These are phyloP conservation scores for Phaffomyces opuntiae DNA, from an alignment of 805 yeast genomes.

Conservation along the genomic window DNA sequence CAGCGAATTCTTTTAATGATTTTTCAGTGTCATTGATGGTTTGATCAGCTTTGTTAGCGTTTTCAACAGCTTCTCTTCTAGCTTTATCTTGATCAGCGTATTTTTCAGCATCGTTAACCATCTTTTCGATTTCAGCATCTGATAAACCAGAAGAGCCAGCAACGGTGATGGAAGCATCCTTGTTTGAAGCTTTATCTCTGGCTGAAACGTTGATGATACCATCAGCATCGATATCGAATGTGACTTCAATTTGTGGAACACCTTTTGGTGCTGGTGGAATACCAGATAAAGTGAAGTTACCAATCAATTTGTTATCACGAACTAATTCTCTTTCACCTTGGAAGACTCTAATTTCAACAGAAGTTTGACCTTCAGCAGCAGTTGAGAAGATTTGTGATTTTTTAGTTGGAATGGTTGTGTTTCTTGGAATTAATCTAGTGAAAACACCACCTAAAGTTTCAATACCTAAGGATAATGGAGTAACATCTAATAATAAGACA, in stretches of 20 bases:
- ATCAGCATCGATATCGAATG: conserved; percentile 76
- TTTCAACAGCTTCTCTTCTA: conserved; percentile 55
- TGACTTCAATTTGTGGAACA: conserved; percentile 69
- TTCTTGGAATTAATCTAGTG: conserved; percentile 98
- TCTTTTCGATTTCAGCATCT: conserved; percentile 54
- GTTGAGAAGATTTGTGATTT: conserved; percentile 94
- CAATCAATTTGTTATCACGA: conserved; percentile 71
- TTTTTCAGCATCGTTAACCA: conserved; percentile 54
- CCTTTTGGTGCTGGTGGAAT: conserved; percentile 79
- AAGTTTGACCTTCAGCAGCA: conserved; percentile 79
- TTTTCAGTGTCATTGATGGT: conserved; percentile 80
- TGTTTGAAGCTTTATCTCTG: conserved; percentile 73
- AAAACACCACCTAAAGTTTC: conserved; percentile 99
- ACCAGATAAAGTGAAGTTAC: conserved; percentile 65
- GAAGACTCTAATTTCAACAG: conserved; percentile 70
- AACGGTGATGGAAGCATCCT: conserved; percentile 65
- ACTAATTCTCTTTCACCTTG: conserved; percentile 81
- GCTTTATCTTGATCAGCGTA: conserved; percentile 54
- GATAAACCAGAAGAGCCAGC: conserved; percentile 56
- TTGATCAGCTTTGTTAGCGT: conserved; percentile 79
- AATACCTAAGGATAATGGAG: conserved; percentile 98
- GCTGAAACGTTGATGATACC: conserved; percentile 82
- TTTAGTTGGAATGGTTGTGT: conserved; percentile 98
- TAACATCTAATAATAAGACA: conserved; percentile 75
- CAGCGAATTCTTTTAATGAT: conserved; percentile 72